phyloP scores from a whole-genome alignment of 2,329 filamentous ascomycete species.

The Cladosporium sp. region DNA sequence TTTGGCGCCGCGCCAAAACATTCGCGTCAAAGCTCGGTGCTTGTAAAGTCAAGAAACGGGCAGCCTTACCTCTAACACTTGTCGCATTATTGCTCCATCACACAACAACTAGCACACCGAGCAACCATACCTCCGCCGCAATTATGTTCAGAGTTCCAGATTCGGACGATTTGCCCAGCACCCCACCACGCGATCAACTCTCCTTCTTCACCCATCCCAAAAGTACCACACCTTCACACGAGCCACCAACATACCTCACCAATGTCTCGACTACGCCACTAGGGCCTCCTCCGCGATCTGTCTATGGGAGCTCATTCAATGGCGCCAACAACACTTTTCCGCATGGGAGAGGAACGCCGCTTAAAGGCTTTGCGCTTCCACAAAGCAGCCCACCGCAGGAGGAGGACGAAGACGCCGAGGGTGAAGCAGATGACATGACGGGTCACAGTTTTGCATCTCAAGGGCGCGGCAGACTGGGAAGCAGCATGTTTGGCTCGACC shows the following conservation, averaged over 20 bases:
- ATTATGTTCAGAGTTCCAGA: constrained; percentile 20
- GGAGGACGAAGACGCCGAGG: constrained; percentile 30
- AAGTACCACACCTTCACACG: constrained; percentile 34
- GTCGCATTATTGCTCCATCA: too few species aligned
- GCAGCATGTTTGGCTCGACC: constrained; percentile 18
- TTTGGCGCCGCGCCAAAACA: too few species aligned
- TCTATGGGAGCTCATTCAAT: constrained; percentile 31
- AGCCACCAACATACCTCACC: constrained; percentile 31
- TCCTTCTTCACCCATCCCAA: constrained; percentile 23
- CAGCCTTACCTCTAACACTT: too few species aligned
- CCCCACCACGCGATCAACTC: constrained; percentile 23
- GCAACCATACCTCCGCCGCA: too few species aligned
- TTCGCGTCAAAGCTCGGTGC: too few species aligned
- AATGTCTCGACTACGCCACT: constrained; percentile 31
- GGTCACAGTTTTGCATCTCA: constrained; percentile 21
- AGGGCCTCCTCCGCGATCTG: constrained; percentile 32
- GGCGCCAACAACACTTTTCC: constrained; percentile 27
- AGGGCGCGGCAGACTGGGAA: constrained; percentile 12
- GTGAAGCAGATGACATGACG: constrained; percentile 24
- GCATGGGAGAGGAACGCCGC: constrained; percentile 18
- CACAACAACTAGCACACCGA: too few species aligned
- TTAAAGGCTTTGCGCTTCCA: constrained; percentile 32
- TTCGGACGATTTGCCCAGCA: constrained; percentile 19
- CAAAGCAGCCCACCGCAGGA: constrained; percentile 33
- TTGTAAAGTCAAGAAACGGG: too few species aligned